A percentile compares a stretch with the other conserved stretches of the same genome.
phyloP scores from a whole-genome alignment of 2,329 filamentous ascomycete genomes.

The Leptographium lundbergii region DNA sequence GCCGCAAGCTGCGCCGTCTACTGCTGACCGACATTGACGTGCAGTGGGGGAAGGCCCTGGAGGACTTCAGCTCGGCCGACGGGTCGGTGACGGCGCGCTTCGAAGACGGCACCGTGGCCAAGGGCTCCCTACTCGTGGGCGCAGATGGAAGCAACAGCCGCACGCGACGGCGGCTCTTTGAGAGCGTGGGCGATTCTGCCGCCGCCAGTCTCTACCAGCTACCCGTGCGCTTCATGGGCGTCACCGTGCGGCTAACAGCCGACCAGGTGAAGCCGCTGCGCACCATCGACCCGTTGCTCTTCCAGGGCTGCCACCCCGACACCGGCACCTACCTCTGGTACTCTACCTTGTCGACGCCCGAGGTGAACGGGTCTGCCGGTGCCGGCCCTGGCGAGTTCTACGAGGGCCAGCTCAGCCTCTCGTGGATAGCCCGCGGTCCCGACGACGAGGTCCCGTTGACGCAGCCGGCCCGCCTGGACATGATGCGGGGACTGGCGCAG shows the following conservation, averaged over 20 bases:
- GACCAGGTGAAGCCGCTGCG: not conserved
- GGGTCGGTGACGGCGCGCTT: conserved; percentile 17
- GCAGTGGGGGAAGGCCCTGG: conserved; percentile 20
- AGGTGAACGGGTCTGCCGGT: not conserved
- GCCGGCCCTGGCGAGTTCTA: conserved; percentile 23
- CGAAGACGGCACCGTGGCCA: conserved; percentile 19
- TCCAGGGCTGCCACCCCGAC: conserved; percentile 39
- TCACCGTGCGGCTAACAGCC: not conserved
- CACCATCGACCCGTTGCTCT: conserved; percentile 38
- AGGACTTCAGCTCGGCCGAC: conserved; percentile 15
- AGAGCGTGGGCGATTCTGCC: conserved; percentile 10
- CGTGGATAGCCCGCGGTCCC: conserved; percentile 29
- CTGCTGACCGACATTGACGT: conserved; percentile 19
- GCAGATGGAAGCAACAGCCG: conserved; percentile 26
- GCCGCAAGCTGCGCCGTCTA: conserved; percentile 21
- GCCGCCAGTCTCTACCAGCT: not conserved
- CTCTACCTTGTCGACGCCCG: conserved; percentile 18
- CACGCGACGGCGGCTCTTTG: conserved; percentile 22
- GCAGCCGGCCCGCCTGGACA: not conserved
- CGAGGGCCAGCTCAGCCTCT: conserved; percentile 31
- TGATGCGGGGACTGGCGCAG: not conserved
- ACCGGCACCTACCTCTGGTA: conserved; percentile 39
- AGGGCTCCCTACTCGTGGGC: conserved; percentile 25
- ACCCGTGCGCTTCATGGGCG: not conserved
- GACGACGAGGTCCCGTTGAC: not conserved